These are phyloP conservation scores for Solanum etuberosum DNA, from an alignment of 257 asterid species.

Conservation along the genomic window DNA sequence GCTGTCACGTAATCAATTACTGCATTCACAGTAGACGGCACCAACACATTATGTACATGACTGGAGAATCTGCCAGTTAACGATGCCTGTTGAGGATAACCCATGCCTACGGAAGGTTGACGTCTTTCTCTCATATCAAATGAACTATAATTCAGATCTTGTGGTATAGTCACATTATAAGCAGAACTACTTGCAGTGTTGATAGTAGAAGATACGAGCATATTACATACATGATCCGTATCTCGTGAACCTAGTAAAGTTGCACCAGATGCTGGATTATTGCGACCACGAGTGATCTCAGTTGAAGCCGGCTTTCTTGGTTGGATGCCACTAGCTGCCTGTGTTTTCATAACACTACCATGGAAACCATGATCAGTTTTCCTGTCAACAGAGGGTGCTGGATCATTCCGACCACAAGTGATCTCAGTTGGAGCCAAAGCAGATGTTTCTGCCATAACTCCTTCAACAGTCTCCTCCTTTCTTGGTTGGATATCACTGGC, in stretches of 20 bases:
- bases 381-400: not conserved
- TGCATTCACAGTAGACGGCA: conserved; percentile 9
- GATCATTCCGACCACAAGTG: not conserved
- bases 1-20: conserved; percentile 8
- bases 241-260: conserved; percentile 7
- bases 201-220: conserved; percentile 4
- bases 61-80: not conserved
- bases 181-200: conserved; percentile 14
- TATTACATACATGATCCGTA: conserved; percentile 3
- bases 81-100: conserved; percentile 2
- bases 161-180: conserved; percentile 11
- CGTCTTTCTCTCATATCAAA: conserved; percentile 19
- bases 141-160: conserved; percentile 7
- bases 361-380: conserved; percentile 52
- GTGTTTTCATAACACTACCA: conserved; percentile 10
- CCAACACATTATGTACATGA: not conserved
- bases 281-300: conserved; percentile 10
- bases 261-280: conserved; percentile 4
- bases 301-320: conserved; percentile 7
- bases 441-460: not conserved
- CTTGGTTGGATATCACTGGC: conserved; percentile 2
- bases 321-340: conserved; percentile 10
- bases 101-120: conserved; percentile 4
- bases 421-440: conserved; percentile 10
- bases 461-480: conserved; percentile 13